Base-by-base conservation (phyloP, 257 asterid species). In the Anisodus tanguticus region DNA sequence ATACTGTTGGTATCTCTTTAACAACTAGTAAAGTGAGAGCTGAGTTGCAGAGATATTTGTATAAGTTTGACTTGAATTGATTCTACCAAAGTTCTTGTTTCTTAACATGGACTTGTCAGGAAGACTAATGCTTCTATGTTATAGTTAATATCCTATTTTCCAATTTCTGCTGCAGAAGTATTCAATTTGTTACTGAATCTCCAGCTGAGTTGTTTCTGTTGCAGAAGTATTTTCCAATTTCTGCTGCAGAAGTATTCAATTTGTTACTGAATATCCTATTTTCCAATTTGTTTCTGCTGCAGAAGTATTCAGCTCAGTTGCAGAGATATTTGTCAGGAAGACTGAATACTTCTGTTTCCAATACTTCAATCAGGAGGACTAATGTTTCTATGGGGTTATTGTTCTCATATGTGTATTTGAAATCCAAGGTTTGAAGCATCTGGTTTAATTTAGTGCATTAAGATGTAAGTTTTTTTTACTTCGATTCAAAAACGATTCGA, bases 161-260 rank as follows among this genome's bases (percentile, higher is more conserved):
- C 81, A 76, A 26, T 76, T 51, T 76, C 63, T 76, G 81, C 26
- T 6, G 26, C 26, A 74, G n/a, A 72, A 72, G 80, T 72, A 72
- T 45, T 12, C 19, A 5, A 19, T 45, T 17, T 74, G 22, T 74
- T 19, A 12, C 43, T 6, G 12, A 22, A 74, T 74, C 6, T 12
- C 60, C 81, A 3, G 49, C 49, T 0, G n/a, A 60, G 19, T 74
- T 49, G 12, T 74, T 74, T 74, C 62, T 22, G 26, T 22, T 22
- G 26, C 26, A 22, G 26, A 22, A 22, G 26, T 22, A 22, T 22
- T 22, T 22, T 22, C 26, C 26, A 22, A 22, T 22, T 22, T 22
- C 26, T 22, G 26, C 26, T 22, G 26, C 26, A 0, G 26, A 22
- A 22, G 26, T 22, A 22, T 22, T 22, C 26, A 22, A 22, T 22